Evolutionary conservation across 495 filamentous ascomycete species (phyloP), one percentile per base, ranked within the genome.

Genomic region (Mycothermus thermophilus): DNA sequence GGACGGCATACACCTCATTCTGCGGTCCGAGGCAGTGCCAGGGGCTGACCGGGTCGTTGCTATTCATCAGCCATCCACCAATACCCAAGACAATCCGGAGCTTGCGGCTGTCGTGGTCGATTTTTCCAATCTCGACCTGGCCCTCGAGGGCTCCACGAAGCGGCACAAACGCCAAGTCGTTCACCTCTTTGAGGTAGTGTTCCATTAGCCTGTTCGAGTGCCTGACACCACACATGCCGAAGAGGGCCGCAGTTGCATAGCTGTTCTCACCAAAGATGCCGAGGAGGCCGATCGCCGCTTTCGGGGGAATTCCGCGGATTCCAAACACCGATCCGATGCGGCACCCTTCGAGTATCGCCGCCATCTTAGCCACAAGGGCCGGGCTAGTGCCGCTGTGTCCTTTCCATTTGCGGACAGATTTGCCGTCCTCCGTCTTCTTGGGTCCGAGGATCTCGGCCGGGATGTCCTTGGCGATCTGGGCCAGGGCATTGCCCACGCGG

Each of bases 161-260:
- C 1, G 86, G 84, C 11, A 94, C 52, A 45, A 97, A 87, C 5
- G 75, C 84, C 54, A 95, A 93, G 54, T 95, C 86, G 31, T 79
- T 69, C 10, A 95, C 78, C 40, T 95, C 86, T 35, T 73, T 76
- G 12, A 83, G 77, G 56, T 93, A 90, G 27, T 76, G 67, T 41
- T 88, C 84, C 71, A 95, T 80, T 74, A 85, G 80, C 50, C 82
- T 73, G 20, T 79, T 77, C 2, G 79, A 80, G 74, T 90, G 85
- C 10, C 79, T 69, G 9, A 76, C 82, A 16, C 86, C 86, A 51
- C 90, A 93, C 7, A 86, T 81, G 20, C 88, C 88, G 47, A 97
- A 93, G 9, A 96, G 56, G 31, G 78, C 72, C 4, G 85, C 88
- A 13, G 93, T 79, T 27, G 84, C 58, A 11, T 86, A 72, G 5